Percentiles rank a stretch among this genome's conserved stretches.
These are phyloP conservation scores for Dysphania ambrosioides DNA, from an alignment of 148 eudicot species.

Conservation along the genomic window DNA sequence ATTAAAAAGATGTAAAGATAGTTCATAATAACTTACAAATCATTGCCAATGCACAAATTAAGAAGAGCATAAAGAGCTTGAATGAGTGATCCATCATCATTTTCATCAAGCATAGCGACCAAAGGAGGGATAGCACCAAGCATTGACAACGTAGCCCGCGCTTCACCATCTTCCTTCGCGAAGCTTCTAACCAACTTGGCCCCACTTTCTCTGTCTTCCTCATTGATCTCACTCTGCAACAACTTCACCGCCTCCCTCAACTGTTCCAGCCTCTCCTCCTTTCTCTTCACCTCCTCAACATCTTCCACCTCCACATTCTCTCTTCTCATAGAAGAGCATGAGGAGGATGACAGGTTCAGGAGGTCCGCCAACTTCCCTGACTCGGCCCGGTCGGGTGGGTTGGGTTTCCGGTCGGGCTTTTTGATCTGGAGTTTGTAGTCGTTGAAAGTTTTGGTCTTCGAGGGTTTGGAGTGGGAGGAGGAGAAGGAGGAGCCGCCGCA, in stretches of 20 bases:
- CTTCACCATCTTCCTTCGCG: conserved; percentile 63
- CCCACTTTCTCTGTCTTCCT: conserved; percentile 43
- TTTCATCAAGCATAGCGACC: conserved; percentile 40
- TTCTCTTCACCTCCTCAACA: conserved; percentile 35
- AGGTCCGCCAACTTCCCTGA: conserved; percentile 61
- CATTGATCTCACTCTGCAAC: conserved; percentile 32
- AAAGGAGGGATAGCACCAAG: conserved; percentile 94
- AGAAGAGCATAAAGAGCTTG: conserved; percentile 81
- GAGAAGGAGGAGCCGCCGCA: conserved; percentile 54
- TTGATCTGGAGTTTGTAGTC: background rate
- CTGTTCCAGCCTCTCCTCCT: conserved; percentile 56
- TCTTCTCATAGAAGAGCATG: conserved; percentile 9
- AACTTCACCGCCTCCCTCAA: conserved; percentile 47
- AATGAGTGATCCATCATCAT: conserved; percentile 25
- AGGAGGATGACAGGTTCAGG: conserved; percentile 41
- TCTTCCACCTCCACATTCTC: conserved; percentile 23
- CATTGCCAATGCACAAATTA: conserved; percentile 79
- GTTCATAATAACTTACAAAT: conserved; percentile 48
- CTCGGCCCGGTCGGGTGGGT: conserved; percentile 21
- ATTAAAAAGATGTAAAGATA: no score
- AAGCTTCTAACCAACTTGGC: conserved; percentile 55
- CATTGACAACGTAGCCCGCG: conserved; percentile 57
- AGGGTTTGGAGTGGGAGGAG: background rate
- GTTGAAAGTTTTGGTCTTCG: background rate
- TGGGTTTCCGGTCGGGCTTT: no score